These are phyloP conservation scores for Paramecium biaurelia DNA, from an alignment of 73 alveolate genomes.

Conservation along the genomic window DNA sequence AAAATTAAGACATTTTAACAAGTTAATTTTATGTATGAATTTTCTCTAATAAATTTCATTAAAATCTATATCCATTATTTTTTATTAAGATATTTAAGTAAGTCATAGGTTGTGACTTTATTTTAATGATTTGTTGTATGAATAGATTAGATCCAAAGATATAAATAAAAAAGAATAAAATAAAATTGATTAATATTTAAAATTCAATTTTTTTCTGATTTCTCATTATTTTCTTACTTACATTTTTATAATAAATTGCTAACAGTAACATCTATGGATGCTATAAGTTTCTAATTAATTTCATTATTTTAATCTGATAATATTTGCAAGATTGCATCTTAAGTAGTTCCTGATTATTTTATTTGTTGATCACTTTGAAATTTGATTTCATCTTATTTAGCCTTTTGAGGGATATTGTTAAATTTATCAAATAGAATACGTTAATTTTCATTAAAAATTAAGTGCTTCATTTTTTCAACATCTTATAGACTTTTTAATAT, in stretches of 20 bases:
- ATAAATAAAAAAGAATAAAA: background rate
- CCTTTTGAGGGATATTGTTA: background rate
- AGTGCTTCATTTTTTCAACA: background rate
- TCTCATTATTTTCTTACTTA: background rate
- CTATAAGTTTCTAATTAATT: background rate
- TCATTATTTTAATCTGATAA: background rate
- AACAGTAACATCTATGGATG: background rate
- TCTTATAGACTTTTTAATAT: background rate
- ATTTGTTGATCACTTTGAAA: background rate
- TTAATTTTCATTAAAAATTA: background rate
- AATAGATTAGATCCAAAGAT: background rate
- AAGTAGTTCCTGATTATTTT: background rate
- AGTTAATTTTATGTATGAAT: too few species aligned
- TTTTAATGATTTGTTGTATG: background rate
- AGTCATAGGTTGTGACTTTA: too few species aligned
- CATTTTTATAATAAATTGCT: background rate
- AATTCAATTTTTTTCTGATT: background rate
- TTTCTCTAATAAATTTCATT: too few species aligned
- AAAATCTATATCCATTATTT: too few species aligned
- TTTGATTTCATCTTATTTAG: background rate
- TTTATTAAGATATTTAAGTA: too few species aligned
- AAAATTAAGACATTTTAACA: too few species aligned
- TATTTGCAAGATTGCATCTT: background rate
- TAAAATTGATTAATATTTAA: background rate
- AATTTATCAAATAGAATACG: background rate